Percentiles rank a stretch among this genome's conserved stretches.
phyloP scores from a whole-genome alignment of 139 green algal species.

The Pseudopediastrum boryanum region DNA sequence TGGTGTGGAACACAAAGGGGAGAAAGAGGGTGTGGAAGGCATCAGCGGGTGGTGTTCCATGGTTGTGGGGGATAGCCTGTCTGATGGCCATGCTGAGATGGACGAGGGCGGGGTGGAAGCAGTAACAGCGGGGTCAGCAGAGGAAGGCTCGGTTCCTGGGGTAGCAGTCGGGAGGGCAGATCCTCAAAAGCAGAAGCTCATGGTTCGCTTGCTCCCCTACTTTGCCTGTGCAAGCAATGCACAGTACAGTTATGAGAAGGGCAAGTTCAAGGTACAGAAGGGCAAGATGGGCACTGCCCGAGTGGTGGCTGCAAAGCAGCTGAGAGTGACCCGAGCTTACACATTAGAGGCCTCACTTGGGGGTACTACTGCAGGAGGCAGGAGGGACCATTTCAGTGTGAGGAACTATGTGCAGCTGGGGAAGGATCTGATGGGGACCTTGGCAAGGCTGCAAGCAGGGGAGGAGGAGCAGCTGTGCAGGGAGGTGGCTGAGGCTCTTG shows the following conservation, averaged over 20 bases:
- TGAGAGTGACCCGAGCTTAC: constrained; percentile 15
- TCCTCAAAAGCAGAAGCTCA: no score
- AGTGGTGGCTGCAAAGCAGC: constrained; percentile 17
- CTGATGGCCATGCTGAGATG: constrained; percentile 14
- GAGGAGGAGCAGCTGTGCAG: background rate
- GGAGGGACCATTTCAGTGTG: constrained; percentile 7
- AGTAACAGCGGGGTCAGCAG: background rate
- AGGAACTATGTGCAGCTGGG: constrained; percentile 9
- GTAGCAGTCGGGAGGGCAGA: background rate
- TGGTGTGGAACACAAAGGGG: background rate
- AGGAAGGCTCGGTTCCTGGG: constrained; percentile 12
- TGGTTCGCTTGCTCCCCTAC: background rate
- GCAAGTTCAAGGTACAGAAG: constrained; percentile 21
- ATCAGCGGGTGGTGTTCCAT: background rate
- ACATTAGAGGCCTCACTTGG: constrained; percentile 20
- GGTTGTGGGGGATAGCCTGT: no score
- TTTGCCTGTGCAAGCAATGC: background rate
- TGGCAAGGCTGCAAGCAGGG: background rate
- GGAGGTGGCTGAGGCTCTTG: background rate
- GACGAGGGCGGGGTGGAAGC: background rate
- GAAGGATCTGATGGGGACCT: background rate
- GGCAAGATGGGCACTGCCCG: constrained; percentile 16
- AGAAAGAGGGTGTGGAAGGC: background rate
- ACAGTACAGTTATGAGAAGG: background rate
- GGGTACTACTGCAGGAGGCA: background rate